Evolutionary conservation across 805 yeast species (phyloP).

Genomic region (Kurtzmaniella cleridarum): DNA sequence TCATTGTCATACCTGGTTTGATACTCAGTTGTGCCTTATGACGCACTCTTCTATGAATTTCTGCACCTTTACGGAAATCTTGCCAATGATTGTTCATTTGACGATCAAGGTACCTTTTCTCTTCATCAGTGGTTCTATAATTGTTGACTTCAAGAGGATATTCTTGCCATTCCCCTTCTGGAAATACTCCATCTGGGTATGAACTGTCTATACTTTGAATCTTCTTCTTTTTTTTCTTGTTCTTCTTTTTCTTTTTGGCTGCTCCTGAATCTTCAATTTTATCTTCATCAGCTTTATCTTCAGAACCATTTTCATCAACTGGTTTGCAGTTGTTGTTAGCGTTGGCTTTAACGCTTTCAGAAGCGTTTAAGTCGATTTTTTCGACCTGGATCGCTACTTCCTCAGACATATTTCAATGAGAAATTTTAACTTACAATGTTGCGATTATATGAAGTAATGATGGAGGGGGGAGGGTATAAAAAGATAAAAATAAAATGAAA

Average conservation of each 20-base stretch:
- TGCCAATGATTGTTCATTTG: slow-evolving; percentile 62
- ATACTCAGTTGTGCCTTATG: slow-evolving; percentile 67
- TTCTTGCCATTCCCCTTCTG: slow-evolving; percentile 85
- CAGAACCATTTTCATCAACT: slow-evolving; percentile 49
- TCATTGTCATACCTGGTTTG: slow-evolving; percentile 89
- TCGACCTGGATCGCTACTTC: slow-evolving; percentile 7
- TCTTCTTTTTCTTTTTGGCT: slow-evolving; percentile 33
- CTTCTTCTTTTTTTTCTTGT: slow-evolving; percentile 48
- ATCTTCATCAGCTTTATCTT: slow-evolving; percentile 8
- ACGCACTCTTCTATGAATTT: slow-evolving; percentile 88
- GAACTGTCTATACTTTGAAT: slow-evolving; percentile 59
- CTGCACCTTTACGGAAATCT: slow-evolving; percentile 93
- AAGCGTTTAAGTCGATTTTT: slow-evolving; percentile 7
- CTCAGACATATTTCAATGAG: background rate
- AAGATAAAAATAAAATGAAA: too few relatives aligned
- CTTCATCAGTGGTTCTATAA: slow-evolving; percentile 80
- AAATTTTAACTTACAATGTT: slow-evolving; percentile 1
- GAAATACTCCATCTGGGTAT: slow-evolving; percentile 69
- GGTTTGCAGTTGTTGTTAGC: slow-evolving; percentile 7
- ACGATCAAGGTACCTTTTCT: slow-evolving; percentile 71
- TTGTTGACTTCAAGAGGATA: slow-evolving; percentile 62
- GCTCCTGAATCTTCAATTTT: slow-evolving; percentile 6
- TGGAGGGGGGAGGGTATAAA: slow-evolving; percentile 2
- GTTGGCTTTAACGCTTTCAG: slow-evolving; percentile 7
- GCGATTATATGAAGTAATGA: slow-evolving; percentile 4